Evolutionary conservation across 768 basidiomycete species (phyloP).

Genomic region (Hemileccinum rubropunctum): DNA sequence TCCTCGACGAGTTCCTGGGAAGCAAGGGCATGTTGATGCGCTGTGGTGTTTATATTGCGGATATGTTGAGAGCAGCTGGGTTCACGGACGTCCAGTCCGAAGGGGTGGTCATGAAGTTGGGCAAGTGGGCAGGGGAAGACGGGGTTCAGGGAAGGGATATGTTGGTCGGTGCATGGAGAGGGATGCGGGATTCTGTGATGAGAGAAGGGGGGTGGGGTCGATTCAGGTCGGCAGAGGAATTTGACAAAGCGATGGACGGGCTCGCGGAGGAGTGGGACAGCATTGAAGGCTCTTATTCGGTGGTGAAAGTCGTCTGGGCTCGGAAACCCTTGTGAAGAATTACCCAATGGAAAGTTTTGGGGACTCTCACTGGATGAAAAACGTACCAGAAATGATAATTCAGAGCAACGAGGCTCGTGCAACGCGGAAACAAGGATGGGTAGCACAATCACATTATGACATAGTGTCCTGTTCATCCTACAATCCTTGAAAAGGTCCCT

Average conservation of each 20-base stretch:
- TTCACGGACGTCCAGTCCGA: slow-evolving; percentile 20
- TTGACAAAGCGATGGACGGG: slow-evolving; percentile 15
- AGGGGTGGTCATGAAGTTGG: slow-evolving; percentile 16
- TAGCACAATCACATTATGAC: slow-evolving; percentile 22
- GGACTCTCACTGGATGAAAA: background rate
- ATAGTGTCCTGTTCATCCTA: slow-evolving; percentile 8
- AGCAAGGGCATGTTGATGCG: slow-evolving; percentile 8
- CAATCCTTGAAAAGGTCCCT: slow-evolving; percentile 52
- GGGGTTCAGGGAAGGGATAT: slow-evolving; percentile 17
- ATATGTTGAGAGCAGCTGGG: slow-evolving; percentile 18
- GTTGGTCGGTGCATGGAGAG: slow-evolving; percentile 20
- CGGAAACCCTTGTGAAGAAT: slow-evolving; percentile 12
- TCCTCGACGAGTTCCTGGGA: slow-evolving; percentile 11
- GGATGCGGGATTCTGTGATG: slow-evolving; percentile 22
- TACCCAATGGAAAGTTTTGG: background rate
- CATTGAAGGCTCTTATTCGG: slow-evolving; percentile 10
- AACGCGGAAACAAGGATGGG: too few relatives aligned
- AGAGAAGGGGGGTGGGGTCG: slow-evolving; percentile 13
- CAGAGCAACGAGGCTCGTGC: too few relatives aligned
- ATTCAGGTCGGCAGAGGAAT: slow-evolving; percentile 18
- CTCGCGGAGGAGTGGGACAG: slow-evolving; percentile 27
- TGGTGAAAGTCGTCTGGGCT: slow-evolving; percentile 7
- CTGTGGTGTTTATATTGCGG: slow-evolving; percentile 12
- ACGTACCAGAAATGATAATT: too few relatives aligned
- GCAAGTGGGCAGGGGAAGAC: slow-evolving; percentile 25